Conservation (phyloP, 2,329 filamentous ascomycete species). For the Anthostomella pinea region DNA sequence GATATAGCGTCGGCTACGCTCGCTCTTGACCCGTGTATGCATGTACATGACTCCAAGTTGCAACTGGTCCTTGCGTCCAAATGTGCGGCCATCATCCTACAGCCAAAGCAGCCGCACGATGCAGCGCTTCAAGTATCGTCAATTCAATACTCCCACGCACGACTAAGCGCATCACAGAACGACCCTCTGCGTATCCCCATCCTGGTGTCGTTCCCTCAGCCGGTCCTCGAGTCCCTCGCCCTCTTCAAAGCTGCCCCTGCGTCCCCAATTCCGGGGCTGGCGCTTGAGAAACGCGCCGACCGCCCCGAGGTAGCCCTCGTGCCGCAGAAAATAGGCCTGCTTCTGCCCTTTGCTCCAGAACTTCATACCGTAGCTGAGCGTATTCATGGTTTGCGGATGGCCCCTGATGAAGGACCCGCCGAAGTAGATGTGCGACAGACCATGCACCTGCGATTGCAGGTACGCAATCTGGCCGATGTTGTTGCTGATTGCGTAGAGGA, state of each 20-base stretch:
- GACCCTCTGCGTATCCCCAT: constrained; percentile 1
- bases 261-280: constrained; percentile 87
- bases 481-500: constrained; percentile 94
- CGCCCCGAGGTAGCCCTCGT: constrained; percentile 92
- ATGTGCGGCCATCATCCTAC: too few species aligned
- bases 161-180: constrained; percentile 3
- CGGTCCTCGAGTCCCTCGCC: constrained; percentile 29
- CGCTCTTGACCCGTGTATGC: too few species aligned
- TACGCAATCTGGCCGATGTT: constrained; percentile 98
- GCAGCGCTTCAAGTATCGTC: too few species aligned
- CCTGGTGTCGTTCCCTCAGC: constrained; percentile 18
- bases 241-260: constrained; percentile 72
- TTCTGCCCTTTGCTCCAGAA: constrained; percentile 96
- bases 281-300: constrained; percentile 93
- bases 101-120: too few species aligned
- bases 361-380: constrained; percentile 90
- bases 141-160: neutral
- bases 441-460: constrained; percentile 93
- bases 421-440: constrained; percentile 91
- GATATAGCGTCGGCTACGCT: too few species aligned
- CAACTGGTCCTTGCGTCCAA: too few species aligned
- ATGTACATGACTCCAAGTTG: too few species aligned
- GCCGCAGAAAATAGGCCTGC: constrained; percentile 91
- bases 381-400: constrained; percentile 97
- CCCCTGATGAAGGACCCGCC: constrained; percentile 95